Evolutionary conservation across 2,329 filamentous ascomycete species (phyloP).

Genomic region (Zymoseptoria crescenta): DNA sequence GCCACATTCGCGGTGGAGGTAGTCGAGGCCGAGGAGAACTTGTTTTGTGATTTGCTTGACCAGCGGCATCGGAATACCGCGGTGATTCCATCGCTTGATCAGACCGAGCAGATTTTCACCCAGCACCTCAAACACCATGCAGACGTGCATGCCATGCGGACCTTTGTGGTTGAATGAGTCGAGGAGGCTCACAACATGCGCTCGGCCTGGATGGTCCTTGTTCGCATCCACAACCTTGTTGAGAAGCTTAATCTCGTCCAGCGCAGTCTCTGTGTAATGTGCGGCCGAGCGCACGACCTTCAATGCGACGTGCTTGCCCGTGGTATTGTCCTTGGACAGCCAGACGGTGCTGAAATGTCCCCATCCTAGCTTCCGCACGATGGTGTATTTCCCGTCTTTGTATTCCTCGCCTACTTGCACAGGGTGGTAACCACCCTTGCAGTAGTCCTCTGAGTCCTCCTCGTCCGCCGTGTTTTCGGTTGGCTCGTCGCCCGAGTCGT

Average conservation of each 20-base stretch:
- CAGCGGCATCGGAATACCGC: conserved; percentile 89
- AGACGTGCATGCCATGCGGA: conserved; percentile 91
- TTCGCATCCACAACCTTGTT: conserved; percentile 96
- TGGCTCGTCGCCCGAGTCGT: conserved; percentile 65
- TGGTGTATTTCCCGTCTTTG: conserved; percentile 93
- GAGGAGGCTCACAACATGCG: conserved; percentile 89
- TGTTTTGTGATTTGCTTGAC: conserved; percentile 99
- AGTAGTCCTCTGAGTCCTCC: conserved; percentile 98
- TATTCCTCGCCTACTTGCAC: conserved; percentile 92
- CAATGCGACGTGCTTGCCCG: conserved; percentile 87
- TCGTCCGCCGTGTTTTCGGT: conserved; percentile 92
- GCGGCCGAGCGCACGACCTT: conserved; percentile 97
- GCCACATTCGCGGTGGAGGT: conserved; percentile 93
- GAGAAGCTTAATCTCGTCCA: conserved; percentile 97
- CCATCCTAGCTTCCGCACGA: conserved; percentile 95
- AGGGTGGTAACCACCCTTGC: conserved; percentile 96
- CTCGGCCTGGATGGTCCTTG: conserved; percentile 84
- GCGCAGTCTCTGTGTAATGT: conserved; percentile 96
- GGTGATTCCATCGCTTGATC: conserved; percentile 98
- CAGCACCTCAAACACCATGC: conserved; percentile 98
- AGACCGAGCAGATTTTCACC: conserved; percentile 90
- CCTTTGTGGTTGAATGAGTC: conserved; percentile 98
- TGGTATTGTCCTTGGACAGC: conserved; percentile 73
- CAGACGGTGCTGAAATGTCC: conserved; percentile 98
- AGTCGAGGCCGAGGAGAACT: conserved; percentile 88